These are phyloP conservation scores for Thalassiosira livingstoniorum DNA, from an alignment of 352 stramenopile genomes.

Conservation along the genomic window DNA sequence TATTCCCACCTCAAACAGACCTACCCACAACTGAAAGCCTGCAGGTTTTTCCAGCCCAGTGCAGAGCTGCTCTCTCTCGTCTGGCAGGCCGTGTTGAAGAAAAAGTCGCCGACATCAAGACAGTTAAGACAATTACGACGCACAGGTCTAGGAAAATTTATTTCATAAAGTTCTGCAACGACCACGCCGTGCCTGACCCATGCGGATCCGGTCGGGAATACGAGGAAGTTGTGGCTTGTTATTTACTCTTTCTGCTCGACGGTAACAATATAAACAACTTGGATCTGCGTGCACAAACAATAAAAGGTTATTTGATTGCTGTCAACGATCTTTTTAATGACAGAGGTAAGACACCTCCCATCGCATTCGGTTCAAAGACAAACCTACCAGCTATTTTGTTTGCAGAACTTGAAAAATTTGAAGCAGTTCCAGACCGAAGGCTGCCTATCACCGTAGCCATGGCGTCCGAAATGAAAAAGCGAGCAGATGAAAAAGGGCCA, in stretches of 20 bases:
- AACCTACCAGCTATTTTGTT: too few species aligned
- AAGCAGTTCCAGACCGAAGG: too few species aligned
- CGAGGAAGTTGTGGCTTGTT: slow-evolving; percentile 1
- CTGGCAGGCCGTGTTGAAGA: slow-evolving; percentile 12
- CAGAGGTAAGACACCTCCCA: not conserved
- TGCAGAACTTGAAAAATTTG: too few species aligned
- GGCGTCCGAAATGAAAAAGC: too few species aligned
- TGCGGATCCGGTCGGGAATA: slow-evolving; percentile 8
- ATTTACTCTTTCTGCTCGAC: too few species aligned
- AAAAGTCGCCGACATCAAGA: slow-evolving; percentile 22
- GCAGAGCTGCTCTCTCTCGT: slow-evolving; percentile 22
- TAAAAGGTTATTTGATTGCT: not conserved
- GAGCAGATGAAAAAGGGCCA: too few species aligned
- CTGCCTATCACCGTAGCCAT: too few species aligned
- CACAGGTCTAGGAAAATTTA: slow-evolving; percentile 28
- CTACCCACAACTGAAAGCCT: slow-evolving; percentile 19
- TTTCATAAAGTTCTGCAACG: slow-evolving; percentile 24
- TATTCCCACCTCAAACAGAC: slow-evolving; percentile 44
- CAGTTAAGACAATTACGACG: slow-evolving; percentile 19
- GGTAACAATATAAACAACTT: too few species aligned
- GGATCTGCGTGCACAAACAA: slow-evolving; percentile 1
- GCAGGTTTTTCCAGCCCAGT: slow-evolving; percentile 14
- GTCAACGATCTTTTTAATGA: not conserved
- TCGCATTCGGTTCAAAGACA: too few species aligned
- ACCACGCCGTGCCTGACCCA: not conserved